Evolutionary conservation across 2,329 filamentous ascomycete genomes (phyloP).

Genomic region (Botryotinia globosa): DNA sequence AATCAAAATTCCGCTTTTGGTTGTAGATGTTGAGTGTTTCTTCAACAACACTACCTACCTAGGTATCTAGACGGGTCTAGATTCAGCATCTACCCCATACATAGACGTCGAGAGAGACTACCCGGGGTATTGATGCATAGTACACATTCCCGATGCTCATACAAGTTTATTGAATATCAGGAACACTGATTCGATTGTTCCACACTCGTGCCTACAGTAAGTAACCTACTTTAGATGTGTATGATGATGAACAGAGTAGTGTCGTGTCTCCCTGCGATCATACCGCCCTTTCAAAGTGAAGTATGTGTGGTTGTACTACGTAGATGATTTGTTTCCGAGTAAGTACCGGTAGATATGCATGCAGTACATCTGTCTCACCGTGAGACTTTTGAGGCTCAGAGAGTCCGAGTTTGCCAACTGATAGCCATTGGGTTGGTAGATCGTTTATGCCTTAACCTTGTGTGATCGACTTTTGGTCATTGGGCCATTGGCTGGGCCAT

Average conservation of each 20-base stretch:
- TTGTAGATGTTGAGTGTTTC: not conserved
- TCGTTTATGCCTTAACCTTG: not conserved
- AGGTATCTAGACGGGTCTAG: not conserved
- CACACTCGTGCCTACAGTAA: not conserved
- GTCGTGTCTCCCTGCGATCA: not conserved
- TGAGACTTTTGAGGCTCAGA: not conserved
- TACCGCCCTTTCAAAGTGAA: slow-evolving; percentile 1
- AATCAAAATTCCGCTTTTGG: not conserved
- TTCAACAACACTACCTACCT: not conserved
- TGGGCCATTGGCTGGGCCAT: not conserved
- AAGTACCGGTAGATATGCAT: not conserved
- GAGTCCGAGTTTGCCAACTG: not conserved
- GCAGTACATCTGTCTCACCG: not conserved
- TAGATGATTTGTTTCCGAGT: not conserved
- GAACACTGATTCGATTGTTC: not conserved
- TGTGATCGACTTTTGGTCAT: not conserved
- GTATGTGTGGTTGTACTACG: not conserved
- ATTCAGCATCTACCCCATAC: not conserved
- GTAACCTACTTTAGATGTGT: not conserved
- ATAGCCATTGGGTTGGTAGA: not conserved
- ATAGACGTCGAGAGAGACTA: too few species aligned
- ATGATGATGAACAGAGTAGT: not conserved
- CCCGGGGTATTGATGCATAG: not conserved
- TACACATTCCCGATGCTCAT: not conserved
- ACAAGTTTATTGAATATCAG: not conserved